Base-by-base conservation (phyloP, 768 basidiomycete genomes). In the Kwoniella newhampshirensis region DNA sequence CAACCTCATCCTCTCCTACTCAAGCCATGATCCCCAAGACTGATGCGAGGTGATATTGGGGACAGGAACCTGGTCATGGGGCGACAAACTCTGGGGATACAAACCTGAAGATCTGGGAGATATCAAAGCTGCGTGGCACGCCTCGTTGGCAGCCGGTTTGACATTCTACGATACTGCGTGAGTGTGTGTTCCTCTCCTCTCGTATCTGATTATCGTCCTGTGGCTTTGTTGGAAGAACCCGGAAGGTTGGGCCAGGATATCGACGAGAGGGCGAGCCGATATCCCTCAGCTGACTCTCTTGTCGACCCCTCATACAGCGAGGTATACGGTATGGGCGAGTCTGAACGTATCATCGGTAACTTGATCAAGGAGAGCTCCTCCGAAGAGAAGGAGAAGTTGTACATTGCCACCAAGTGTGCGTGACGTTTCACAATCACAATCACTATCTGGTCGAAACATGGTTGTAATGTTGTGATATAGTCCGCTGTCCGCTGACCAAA, bases 131-230 rank as follows among this genome's bases (percentile, higher is more conserved):
- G 70, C 70, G 4, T 75, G 72, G 72, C n/a, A 66, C 3, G 59
- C 65, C 0, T 66, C 59, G 13, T 60, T 68, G 23, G 59, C 65
- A 32, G 57, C 47, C 15, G 74, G 72, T 9, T 32, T 71, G 58
- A 68, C 70, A n/a, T 74, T 72, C 49, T 74, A 71, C 52, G 74
- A 75, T 57, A 73, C 74, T 7, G 74, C 74, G 65, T 70, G 39
- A 60, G 66, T 59, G 4, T 26, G 12, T 23, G 11, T 13, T 18
- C 20, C 21, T 26, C 6, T 6, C n/a, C 28, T 28, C n/a, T n/a
- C n/a, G n/a, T n/a, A n/a, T n/a, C n/a, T n/a, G n/a, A n/a, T n/a
- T n/a, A n/a, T n/a, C n/a, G n/a, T n/a, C n/a, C n/a, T n/a, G n/a
- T n/a, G n/a, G n/a, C n/a, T n/a, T n/a, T n/a, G n/a, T n/a, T n/a